Evolutionary conservation across 1,284 basidiomycete genomes (phyloP).

Genomic region (Cryptococcus maquisensis): DNA sequence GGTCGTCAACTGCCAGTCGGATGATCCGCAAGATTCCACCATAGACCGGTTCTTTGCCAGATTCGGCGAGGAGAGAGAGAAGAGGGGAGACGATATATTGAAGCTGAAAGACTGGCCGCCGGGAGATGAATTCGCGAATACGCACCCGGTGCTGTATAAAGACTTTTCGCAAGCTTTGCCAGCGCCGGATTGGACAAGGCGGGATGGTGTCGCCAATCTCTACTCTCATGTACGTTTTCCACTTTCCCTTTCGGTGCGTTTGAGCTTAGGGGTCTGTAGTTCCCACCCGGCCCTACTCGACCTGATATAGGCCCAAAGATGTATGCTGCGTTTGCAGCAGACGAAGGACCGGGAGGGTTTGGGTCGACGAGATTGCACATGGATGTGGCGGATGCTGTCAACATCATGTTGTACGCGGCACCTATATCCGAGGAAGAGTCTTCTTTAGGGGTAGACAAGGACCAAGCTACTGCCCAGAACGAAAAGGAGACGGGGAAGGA

Average conservation of each 20-base stretch:
- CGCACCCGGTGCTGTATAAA: constrained; percentile 79
- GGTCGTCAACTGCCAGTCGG: constrained; percentile 73
- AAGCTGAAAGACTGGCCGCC: constrained; percentile 96
- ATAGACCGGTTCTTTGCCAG: constrained; percentile 73
- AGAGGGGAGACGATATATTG: constrained; percentile 55
- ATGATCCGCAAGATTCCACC: constrained; percentile 59
- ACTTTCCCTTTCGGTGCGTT: not conserved
- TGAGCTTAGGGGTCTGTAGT: constrained; percentile 56
- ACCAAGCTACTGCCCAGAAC: not conserved
- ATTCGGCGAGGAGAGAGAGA: constrained; percentile 68
- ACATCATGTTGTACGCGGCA: constrained; percentile 79
- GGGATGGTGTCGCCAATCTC: constrained; percentile 82
- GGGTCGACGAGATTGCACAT: constrained; percentile 76
- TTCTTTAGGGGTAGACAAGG: not conserved
- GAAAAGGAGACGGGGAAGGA: not conserved
- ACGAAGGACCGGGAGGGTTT: constrained; percentile 14
- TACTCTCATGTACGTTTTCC: constrained; percentile 52
- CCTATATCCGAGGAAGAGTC: constrained; percentile 7
- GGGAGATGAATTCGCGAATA: constrained; percentile 65
- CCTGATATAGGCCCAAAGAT: constrained; percentile 79
- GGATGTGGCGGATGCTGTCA: constrained; percentile 94
- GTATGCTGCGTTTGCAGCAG: constrained; percentile 50
- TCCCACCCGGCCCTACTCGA: constrained; percentile 73
- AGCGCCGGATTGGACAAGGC: constrained; percentile 77
- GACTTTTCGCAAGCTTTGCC: constrained; percentile 82